Evolutionary conservation across 2,329 filamentous ascomycete species (phyloP).

Genomic region (Cercospora sp.): DNA sequence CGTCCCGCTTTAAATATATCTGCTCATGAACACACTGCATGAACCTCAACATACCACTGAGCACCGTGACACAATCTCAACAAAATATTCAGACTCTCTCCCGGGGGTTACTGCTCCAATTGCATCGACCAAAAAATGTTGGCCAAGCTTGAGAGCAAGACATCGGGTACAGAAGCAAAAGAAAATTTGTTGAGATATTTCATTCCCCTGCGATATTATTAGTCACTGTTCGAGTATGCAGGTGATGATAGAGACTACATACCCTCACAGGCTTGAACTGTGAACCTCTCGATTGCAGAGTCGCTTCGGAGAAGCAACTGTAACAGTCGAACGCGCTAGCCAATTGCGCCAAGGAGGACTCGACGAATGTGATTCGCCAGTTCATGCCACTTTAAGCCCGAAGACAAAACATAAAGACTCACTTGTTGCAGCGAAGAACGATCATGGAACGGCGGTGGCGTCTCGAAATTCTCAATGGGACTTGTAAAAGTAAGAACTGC

Average conservation of each 20-base stretch:
- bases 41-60: neutral
- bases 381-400: neutral
- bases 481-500: no score
- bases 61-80: neutral
- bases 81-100: neutral
- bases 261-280: conserved; percentile 9
- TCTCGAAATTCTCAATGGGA: no score
- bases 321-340: conserved; percentile 10
- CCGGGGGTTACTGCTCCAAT: neutral
- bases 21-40: neutral
- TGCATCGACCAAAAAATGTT: neutral
- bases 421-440: no score
- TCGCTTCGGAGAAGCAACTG: neutral
- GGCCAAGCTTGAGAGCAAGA: neutral
- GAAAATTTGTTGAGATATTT: neutral
- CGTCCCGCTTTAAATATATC: no score
- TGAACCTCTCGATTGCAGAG: conserved; percentile 6
- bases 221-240: neutral
- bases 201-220: neutral
- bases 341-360: conserved; percentile 8
- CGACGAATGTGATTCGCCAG: neutral
- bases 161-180: neutral
- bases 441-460: no score
- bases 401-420: no score
- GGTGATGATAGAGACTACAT: no score